Conservation (phyloP, 371 early-diverging fungal genomes). For the Mucor indicus region DNA sequence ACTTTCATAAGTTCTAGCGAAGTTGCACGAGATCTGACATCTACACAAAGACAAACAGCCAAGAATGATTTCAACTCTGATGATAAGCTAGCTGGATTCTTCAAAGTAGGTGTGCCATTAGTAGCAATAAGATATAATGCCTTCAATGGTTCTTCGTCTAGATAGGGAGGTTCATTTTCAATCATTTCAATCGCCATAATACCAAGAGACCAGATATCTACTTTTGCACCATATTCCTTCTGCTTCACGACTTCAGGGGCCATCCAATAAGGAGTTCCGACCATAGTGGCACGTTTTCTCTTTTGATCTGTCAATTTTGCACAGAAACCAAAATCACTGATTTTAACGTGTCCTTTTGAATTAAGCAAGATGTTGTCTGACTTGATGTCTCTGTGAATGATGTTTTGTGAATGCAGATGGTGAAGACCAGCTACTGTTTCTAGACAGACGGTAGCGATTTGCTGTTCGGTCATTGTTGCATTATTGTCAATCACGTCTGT, state of each 20-base stretch:
- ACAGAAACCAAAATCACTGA: conserved; percentile 94
- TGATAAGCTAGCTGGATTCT: conserved; percentile 81
- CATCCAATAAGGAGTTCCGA: conserved; percentile 95
- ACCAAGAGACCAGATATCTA: conserved; percentile 93
- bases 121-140: conserved; percentile 96
- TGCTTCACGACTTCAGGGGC: conserved; percentile 92
- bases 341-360: conserved; percentile 87
- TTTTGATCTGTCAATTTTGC: conserved; percentile 84
- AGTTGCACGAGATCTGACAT: conserved; percentile 83
- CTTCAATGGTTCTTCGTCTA: conserved; percentile 92
- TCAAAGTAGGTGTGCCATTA: conserved; percentile 94
- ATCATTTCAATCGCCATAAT: conserved; percentile 98
- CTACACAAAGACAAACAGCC: conserved; percentile 87
- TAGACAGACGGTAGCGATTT: conserved; percentile 87
- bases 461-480: conserved; percentile 78
- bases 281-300: conserved; percentile 91
- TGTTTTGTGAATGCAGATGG: conserved; percentile 87
- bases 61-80: conserved; percentile 85
- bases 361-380: conserved; percentile 92
- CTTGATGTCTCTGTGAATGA: conserved; percentile 98
- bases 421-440: conserved; percentile 89
- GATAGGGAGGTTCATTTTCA: conserved; percentile 96
- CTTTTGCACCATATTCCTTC: conserved; percentile 86
- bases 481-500: conserved; percentile 96
- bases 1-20: conserved; percentile 77